Conservation (phyloP, 805 yeast genomes). For the Candida orba region DNA sequence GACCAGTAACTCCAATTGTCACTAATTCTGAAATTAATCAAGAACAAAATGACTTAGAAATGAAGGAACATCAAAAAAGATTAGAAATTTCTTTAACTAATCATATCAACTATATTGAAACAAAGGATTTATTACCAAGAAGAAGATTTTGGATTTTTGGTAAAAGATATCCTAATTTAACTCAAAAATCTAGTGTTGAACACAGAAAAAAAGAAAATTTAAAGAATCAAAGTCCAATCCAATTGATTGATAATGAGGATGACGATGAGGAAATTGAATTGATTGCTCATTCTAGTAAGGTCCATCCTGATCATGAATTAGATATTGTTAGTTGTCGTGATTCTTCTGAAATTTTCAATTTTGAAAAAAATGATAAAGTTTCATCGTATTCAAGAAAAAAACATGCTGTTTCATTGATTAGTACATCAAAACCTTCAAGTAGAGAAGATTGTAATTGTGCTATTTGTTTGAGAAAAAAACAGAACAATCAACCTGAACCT, state of each 20-base stretch:
- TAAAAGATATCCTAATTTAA: slow-evolving; percentile 1
- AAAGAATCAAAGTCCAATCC: neutral
- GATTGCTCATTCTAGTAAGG: slow-evolving; percentile 9
- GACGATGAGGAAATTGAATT: slow-evolving; percentile 8
- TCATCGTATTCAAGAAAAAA: slow-evolving; percentile 12
- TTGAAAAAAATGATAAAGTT: neutral
- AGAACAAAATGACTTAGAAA: neutral
- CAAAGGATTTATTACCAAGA: slow-evolving; percentile 3
- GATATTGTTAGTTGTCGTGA: neutral
- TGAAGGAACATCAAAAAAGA: slow-evolving; percentile 3
- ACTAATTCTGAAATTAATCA: neutral
- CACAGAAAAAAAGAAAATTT: neutral
- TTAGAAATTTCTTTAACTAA: slow-evolving; percentile 2
- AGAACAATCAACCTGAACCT: slow-evolving; percentile 10
- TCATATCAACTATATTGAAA: slow-evolving; percentile 11
- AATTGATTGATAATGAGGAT: slow-evolving; percentile 1
- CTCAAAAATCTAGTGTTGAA: neutral
- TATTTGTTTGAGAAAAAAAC: slow-evolving; percentile 4
- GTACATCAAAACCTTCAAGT: slow-evolving; percentile 1
- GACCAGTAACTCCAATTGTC: neutral
- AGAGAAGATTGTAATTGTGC: slow-evolving; percentile 4
- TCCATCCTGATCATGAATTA: neutral
- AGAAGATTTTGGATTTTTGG: slow-evolving; percentile 13
- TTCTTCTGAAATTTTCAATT: neutral
- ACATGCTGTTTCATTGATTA: slow-evolving; percentile 3